phyloP scores from a whole-genome alignment of 768 basidiomycete species.

The Agaricus sinodeliciosus region DNA sequence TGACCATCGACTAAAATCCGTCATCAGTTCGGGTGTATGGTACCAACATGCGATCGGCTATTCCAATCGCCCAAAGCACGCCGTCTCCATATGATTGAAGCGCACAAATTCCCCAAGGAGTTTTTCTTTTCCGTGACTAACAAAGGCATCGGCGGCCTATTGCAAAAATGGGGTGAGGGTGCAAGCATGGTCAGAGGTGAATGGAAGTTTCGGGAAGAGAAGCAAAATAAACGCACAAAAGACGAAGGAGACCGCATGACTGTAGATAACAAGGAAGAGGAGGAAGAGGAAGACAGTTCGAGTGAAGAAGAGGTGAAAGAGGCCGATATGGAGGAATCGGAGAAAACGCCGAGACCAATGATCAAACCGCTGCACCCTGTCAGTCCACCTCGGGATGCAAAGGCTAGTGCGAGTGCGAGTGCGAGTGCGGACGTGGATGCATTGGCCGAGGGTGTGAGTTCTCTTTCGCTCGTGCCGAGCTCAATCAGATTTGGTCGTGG shows the following conservation, averaged over 20 bases:
- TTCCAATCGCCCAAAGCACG: conserved; percentile 73
- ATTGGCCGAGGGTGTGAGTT: conserved; percentile 38
- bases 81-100: conserved; percentile 74
- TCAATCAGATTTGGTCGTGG: conserved; percentile 73
- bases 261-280: conserved; percentile 20
- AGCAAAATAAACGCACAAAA: conserved; percentile 1
- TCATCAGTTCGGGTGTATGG: conserved; percentile 70
- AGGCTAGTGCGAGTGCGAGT: conserved; percentile 17
- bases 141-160: conserved; percentile 77
- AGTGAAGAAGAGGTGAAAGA: conserved; percentile 22
- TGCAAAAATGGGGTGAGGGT: conserved; percentile 79
- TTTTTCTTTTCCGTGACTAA: conserved; percentile 92
- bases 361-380: conserved; percentile 7
- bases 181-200: conserved; percentile 69
- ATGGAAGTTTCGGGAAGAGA: conserved; percentile 46
- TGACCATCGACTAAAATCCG: conserved; percentile 4
- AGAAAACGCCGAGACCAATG: conserved; percentile 17
- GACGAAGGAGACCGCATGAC: conserved; percentile 17
- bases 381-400: conserved; percentile 6
- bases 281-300: conserved; percentile 12
- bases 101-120: conserved; percentile 80
- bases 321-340: conserved; percentile 16
- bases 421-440: conserved; percentile 32
- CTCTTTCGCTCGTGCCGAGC: conserved; percentile 56
- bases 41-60: conserved; percentile 46